These are phyloP conservation scores for Rhizophagus clarus DNA, from an alignment of 192 early-diverging fungal species.

Conservation along the genomic window DNA sequence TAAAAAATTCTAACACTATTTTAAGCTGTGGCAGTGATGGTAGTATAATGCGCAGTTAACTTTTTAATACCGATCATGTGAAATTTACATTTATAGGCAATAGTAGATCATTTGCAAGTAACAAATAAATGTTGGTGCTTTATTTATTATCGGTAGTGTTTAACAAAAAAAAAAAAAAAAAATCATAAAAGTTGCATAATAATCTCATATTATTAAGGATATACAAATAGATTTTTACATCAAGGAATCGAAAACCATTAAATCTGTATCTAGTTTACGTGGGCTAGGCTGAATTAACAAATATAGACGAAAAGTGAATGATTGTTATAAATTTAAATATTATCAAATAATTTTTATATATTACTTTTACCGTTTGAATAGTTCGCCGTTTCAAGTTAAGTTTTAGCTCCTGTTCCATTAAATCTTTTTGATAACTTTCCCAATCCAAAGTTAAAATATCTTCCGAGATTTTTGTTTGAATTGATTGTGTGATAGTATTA, in stretches of 20 bases:
- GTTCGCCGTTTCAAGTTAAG: not conserved
- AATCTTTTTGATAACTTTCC: not conserved
- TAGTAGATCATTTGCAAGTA: too few species aligned
- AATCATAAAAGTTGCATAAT: not conserved
- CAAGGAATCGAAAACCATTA: not conserved
- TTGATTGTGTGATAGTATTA: not conserved
- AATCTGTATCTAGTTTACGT: not conserved
- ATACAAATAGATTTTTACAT: constrained; percentile 15
- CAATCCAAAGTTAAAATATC: not conserved
- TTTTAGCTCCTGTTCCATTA: not conserved
- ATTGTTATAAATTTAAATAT: not conserved
- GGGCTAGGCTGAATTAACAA: not conserved
- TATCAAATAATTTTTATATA: not conserved
- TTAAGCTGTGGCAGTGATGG: not conserved
- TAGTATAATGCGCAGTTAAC: not conserved
- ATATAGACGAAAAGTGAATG: not conserved
- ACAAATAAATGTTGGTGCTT: too few species aligned
- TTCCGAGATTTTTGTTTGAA: not conserved
- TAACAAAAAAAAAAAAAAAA: too few species aligned
- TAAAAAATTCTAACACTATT: too few species aligned
- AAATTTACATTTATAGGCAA: not conserved
- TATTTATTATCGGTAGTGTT: too few species aligned
- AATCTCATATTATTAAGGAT: not conserved
- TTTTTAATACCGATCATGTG: not conserved
- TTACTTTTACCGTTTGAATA: not conserved